Evolutionary conservation across 2,329 filamentous ascomycete species (phyloP).

Genomic region (Blastomyces gilchristii): DNA sequence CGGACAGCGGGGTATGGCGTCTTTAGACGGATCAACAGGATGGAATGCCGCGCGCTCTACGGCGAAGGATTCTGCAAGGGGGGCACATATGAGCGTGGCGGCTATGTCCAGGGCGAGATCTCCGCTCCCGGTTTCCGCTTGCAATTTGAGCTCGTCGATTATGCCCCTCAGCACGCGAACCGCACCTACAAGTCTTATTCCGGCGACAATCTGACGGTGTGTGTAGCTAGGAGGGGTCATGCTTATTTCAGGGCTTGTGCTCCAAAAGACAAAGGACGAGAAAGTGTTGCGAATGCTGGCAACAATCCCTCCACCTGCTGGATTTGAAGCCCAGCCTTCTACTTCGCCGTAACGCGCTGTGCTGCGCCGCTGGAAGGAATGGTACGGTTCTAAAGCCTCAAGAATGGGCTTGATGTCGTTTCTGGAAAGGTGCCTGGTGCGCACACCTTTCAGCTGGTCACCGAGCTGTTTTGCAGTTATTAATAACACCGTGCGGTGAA

Average conservation of each 20-base stretch:
- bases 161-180: conserved; percentile 29
- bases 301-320: conserved; percentile 37
- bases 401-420: conserved; percentile 45
- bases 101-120: conserved; percentile 37
- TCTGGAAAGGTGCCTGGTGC: conserved; percentile 39
- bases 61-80: conserved; percentile 31
- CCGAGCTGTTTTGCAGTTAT: conserved; percentile 45
- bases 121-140: conserved; percentile 31
- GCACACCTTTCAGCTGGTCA: conserved; percentile 43
- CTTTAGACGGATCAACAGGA: conserved; percentile 26
- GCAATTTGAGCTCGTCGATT: conserved; percentile 35
- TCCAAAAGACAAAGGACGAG: conserved; percentile 46
- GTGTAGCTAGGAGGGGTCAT: conserved; percentile 47
- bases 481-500: conserved; percentile 50
- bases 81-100: conserved; percentile 34
- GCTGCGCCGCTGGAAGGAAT: conserved; percentile 41
- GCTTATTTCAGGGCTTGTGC: conserved; percentile 39
- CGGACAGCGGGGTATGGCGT: conserved; percentile 24
- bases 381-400: conserved; percentile 41
- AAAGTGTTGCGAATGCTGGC: conserved; percentile 41
- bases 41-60: conserved; percentile 30
- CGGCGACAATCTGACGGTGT: conserved; percentile 42
- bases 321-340: conserved; percentile 42
- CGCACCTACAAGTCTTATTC: conserved; percentile 34
- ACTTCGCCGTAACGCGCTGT: conserved; percentile 40